phyloP scores from a whole-genome alignment of 1,284 basidiomycete species.

The Moniliella sp. region DNA sequence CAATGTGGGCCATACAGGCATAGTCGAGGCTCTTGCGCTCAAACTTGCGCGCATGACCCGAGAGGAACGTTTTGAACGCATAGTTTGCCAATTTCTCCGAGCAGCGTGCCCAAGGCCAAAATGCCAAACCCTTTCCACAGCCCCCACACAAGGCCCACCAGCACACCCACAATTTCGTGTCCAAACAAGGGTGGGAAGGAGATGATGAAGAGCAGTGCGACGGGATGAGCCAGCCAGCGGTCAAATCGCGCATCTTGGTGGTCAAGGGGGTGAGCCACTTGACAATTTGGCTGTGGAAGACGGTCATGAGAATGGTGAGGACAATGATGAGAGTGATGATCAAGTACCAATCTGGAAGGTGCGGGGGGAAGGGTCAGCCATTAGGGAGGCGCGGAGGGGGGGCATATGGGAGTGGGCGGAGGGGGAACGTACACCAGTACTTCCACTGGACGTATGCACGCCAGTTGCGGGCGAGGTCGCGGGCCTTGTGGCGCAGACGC shows the following conservation, averaged over 20 bases:
- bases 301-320: slow-evolving; percentile 43
- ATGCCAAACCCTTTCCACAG: slow-evolving; percentile 32
- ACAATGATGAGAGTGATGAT: slow-evolving; percentile 34
- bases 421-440: slow-evolving; percentile 7
- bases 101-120: slow-evolving; percentile 21
- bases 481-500: slow-evolving; percentile 5
- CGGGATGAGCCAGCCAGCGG: slow-evolving; percentile 27
- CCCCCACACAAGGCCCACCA: slow-evolving; percentile 35
- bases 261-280: not conserved
- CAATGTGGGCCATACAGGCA: slow-evolving; percentile 28
- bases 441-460: slow-evolving; percentile 8
- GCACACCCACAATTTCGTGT: slow-evolving; percentile 27
- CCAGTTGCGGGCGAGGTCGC: slow-evolving; percentile 9
- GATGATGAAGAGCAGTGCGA: slow-evolving; percentile 32
- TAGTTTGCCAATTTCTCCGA: slow-evolving; percentile 6
- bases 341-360: slow-evolving; percentile 40
- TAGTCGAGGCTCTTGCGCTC: slow-evolving; percentile 33
- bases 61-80: slow-evolving; percentile 33
- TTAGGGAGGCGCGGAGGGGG: not conserved
- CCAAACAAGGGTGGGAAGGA: slow-evolving; percentile 36
- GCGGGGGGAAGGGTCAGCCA: not conserved
- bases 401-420: not conserved
- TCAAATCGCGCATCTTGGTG: not conserved
- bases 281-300: slow-evolving; percentile 21
- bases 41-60: slow-evolving; percentile 22